These are phyloP conservation scores for Tolypocladium endophyticum DNA, from an alignment of 2,329 filamentous ascomycete genomes.

Conservation along the genomic window DNA sequence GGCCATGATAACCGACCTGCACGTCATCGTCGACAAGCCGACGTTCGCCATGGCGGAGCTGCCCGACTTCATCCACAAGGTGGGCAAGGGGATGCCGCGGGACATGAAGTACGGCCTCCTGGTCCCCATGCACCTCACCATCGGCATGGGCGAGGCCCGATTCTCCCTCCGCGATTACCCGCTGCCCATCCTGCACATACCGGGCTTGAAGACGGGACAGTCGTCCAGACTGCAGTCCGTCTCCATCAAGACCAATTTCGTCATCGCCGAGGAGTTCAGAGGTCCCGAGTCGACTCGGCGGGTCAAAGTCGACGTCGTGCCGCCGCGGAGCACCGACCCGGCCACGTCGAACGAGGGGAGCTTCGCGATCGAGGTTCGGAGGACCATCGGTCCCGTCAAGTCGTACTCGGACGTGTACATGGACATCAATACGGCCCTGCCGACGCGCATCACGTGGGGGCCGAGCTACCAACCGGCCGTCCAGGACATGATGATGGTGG, in stretches of 20 bases:
- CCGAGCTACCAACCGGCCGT: constrained; percentile 96
- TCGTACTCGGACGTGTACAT: constrained; percentile 88
- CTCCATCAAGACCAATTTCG: constrained; percentile 80
- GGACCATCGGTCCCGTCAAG: constrained; percentile 91
- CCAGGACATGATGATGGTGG: constrained; percentile 99
- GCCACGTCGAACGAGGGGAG: constrained; percentile 45
- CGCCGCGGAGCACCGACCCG: constrained; percentile 49
- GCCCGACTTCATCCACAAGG: constrained; percentile 71
- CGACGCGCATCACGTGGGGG: constrained; percentile 93
- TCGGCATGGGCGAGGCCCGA: constrained; percentile 83
- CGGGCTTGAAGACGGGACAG: constrained; percentile 68
- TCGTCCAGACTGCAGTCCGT: constrained; percentile 71
- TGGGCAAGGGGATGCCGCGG: constrained; percentile 93
- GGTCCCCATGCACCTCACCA: constrained; percentile 77
- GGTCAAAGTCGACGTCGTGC: constrained; percentile 75
- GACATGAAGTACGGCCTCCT: constrained; percentile 86
- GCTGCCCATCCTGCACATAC: constrained; percentile 82
- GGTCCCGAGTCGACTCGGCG: constrained; percentile 69
- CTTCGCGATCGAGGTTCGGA: constrained; percentile 76
- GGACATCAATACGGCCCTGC: constrained; percentile 85
- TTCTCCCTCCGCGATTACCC: constrained; percentile 90
- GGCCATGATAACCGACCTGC: constrained; percentile 71
- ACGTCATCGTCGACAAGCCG: constrained; percentile 81
- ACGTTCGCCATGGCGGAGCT: constrained; percentile 77
- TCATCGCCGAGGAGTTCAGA: constrained; percentile 88